Conservation (phyloP, 768 basidiomycete genomes). For the Pisolithus sp. region DNA sequence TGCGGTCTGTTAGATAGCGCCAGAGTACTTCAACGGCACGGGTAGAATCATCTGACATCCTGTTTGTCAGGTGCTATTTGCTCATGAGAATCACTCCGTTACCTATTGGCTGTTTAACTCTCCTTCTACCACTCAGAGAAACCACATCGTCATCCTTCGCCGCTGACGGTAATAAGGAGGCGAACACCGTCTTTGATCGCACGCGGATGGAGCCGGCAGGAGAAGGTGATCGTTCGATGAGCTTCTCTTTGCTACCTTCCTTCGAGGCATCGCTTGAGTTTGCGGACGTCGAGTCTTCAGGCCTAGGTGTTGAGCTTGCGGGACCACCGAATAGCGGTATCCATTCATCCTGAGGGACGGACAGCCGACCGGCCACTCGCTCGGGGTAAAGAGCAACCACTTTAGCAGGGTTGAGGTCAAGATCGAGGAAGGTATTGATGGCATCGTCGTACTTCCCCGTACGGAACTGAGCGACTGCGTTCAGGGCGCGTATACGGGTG, state of each 20-base stretch:
- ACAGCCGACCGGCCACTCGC: constrained; percentile 70
- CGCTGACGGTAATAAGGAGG: constrained; percentile 35
- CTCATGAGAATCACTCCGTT: not conserved
- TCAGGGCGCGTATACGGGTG: constrained; percentile 59
- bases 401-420: constrained; percentile 90
- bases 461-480: constrained; percentile 75
- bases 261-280: constrained; percentile 23
- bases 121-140: constrained; percentile 40
- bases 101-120: constrained; percentile 20
- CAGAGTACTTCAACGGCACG: constrained; percentile 84
- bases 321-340: constrained; percentile 82
- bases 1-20: constrained; percentile 81
- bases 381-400: constrained; percentile 87
- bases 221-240: constrained; percentile 27
- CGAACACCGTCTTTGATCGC: constrained; percentile 50
- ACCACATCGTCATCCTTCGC: constrained; percentile 60
- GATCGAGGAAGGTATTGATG: constrained; percentile 79
- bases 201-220: constrained; percentile 40
- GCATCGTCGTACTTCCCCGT: constrained; percentile 65
- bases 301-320: constrained; percentile 18
- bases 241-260: constrained; percentile 20
- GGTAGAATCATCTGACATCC: constrained; percentile 47
- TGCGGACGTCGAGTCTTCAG: constrained; percentile 23
- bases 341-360: constrained; percentile 65
- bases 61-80: not conserved